Conservation (phyloP, 2,329 filamentous ascomycete species). For the Hymenoscyphus linearis region DNA sequence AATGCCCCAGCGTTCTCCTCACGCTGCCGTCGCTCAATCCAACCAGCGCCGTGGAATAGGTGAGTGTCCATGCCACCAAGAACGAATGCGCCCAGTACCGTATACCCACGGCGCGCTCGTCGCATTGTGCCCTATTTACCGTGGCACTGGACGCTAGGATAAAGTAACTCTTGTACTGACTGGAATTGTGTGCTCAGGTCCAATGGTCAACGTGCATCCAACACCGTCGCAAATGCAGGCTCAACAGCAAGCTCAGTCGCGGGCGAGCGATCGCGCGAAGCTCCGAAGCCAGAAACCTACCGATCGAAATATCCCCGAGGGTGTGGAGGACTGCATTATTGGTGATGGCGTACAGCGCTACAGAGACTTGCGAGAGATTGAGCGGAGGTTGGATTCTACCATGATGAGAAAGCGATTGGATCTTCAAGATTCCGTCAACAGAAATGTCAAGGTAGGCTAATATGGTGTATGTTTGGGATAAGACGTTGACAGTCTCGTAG, state of each 20-base stretch:
- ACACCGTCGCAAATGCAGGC: conserved; percentile 52
- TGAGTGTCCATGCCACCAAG: conserved; percentile 22
- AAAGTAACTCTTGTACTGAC: conserved; percentile 7
- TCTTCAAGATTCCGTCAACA: conserved; percentile 73
- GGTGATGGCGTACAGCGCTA: conserved; percentile 81
- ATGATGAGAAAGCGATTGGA: conserved; percentile 94
- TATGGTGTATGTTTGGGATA: not conserved
- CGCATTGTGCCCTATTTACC: not conserved
- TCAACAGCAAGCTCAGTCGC: conserved; percentile 42
- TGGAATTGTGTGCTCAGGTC: conserved; percentile 19
- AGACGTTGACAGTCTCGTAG: conserved; percentile 34
- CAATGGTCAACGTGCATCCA: conserved; percentile 30
- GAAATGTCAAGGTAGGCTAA: conserved; percentile 60
- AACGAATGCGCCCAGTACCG: not conserved
- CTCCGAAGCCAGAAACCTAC: conserved; percentile 84
- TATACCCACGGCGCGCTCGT: not conserved
- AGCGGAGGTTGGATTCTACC: conserved; percentile 82
- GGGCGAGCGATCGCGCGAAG: conserved; percentile 64
- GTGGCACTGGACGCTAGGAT: not conserved
- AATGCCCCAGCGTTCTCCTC: conserved; percentile 30
- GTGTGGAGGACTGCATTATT: conserved; percentile 74
- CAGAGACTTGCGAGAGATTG: conserved; percentile 75
- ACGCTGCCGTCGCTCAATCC: conserved; percentile 19
- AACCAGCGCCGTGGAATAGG: conserved; percentile 32
- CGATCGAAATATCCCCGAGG: conserved; percentile 91